Evolutionary conservation across 2,329 filamentous ascomycete species (phyloP).

Genomic region (Calonectria pteridis): DNA sequence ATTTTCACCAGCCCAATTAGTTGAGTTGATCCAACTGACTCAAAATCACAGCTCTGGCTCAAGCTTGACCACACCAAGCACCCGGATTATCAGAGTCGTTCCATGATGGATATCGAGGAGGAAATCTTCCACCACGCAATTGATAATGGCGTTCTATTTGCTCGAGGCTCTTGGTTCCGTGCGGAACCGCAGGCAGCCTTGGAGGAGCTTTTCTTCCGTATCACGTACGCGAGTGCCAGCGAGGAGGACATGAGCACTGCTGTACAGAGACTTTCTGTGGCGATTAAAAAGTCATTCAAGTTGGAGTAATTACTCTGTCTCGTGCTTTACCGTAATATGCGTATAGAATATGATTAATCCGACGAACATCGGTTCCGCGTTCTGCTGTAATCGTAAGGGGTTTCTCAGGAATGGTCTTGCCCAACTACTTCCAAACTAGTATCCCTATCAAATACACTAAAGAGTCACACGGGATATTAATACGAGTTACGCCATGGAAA

Average conservation of each 20-base stretch:
- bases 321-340: neutral
- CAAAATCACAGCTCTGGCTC: neutral
- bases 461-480: too few species aligned
- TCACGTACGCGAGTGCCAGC: neutral
- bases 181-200: neutral
- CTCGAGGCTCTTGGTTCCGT: neutral
- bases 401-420: neutral
- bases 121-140: conserved; percentile 1
- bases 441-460: too few species aligned
- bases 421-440: too few species aligned
- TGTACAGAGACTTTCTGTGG: neutral
- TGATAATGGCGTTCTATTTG: neutral
- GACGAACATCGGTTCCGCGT: neutral
- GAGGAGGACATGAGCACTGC: neutral
- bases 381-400: neutral
- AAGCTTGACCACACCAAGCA: conserved; percentile 9
- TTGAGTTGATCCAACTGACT: neutral
- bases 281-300: neutral
- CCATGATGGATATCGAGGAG: neutral
- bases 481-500: too few species aligned
- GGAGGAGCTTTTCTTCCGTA: conserved; percentile 1
- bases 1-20: too few species aligned
- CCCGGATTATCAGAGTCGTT: neutral
- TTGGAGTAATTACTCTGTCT: neutral
- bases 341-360: neutral